Evolutionary conservation across 805 yeast genomes (phyloP).

Genomic region (Yamadazyma sp.): DNA sequence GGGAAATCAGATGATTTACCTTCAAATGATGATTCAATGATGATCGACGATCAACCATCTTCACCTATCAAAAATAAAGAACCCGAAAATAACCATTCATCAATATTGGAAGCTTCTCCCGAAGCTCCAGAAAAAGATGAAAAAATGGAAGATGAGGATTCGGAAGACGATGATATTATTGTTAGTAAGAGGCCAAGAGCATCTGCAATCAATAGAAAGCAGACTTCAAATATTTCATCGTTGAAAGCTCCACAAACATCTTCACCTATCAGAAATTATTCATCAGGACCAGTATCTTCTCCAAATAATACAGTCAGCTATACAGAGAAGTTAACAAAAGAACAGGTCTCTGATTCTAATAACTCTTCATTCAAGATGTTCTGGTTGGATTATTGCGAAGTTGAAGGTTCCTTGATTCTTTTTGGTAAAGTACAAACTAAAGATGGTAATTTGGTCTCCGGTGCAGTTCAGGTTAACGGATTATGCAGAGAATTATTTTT

Average conservation of each 20-base stretch:
- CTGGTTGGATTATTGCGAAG: slow-evolving; percentile 89
- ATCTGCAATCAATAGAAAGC: slow-evolving; percentile 30
- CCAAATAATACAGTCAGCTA: slow-evolving; percentile 11
- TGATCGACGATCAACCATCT: slow-evolving; percentile 26
- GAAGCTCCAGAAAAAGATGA: not conserved
- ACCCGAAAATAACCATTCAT: not conserved
- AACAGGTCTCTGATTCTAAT: slow-evolving; percentile 15
- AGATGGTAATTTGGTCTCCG: slow-evolving; percentile 61
- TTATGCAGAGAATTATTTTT: slow-evolving; percentile 71
- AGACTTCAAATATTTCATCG: slow-evolving; percentile 37
- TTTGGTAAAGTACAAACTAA: slow-evolving; percentile 76
- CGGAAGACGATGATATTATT: slow-evolving; percentile 57
- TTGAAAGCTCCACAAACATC: slow-evolving; percentile 27
- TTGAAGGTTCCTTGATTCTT: slow-evolving; percentile 61
- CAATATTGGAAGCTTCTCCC: slow-evolving; percentile 2
- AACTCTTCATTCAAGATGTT: slow-evolving; percentile 60
- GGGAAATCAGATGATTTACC: slow-evolving; percentile 15
- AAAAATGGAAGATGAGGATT: slow-evolving; percentile 10
- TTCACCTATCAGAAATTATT: slow-evolving; percentile 19
- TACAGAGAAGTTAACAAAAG: slow-evolving; percentile 33
- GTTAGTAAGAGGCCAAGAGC: slow-evolving; percentile 51
- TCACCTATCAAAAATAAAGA: slow-evolving; percentile 31
- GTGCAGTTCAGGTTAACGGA: slow-evolving; percentile 72
- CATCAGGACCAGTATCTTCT: slow-evolving; percentile 11
- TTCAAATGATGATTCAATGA: slow-evolving; percentile 23